These are phyloP conservation scores for Ziziphus jujuba DNA, from an alignment of 306 rosid genomes.

Conservation along the genomic window DNA sequence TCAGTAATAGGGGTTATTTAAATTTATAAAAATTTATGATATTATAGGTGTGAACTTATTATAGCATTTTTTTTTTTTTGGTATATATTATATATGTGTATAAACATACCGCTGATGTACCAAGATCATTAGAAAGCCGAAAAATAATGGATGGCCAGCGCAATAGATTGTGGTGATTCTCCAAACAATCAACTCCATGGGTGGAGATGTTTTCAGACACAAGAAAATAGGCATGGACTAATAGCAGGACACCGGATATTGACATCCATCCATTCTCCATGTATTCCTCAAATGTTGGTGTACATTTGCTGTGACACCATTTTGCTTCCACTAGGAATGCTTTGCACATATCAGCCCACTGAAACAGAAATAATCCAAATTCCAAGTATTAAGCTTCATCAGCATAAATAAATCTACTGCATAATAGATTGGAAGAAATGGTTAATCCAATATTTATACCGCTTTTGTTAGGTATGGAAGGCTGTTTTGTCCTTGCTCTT, in stretches of 20 bases:
- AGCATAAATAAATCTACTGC: not conserved
- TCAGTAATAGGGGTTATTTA: no score
- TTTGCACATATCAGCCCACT: conserved; percentile 59
- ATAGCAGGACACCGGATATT: conserved; percentile 29
- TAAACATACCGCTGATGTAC: conserved; percentile 38
- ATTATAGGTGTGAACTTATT: no score
- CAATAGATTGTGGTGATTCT: conserved; percentile 32
- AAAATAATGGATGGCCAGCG: conserved; percentile 43
- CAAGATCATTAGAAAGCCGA: conserved; percentile 60
- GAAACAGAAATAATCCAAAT: not conserved
- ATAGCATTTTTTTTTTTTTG: no score
- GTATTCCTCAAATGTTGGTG: conserved; percentile 46
- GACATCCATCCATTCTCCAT: conserved; percentile 52
- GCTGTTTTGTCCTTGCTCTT: conserved; percentile 33
- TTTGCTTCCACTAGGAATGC: conserved; percentile 54
- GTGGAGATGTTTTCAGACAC: conserved; percentile 33
- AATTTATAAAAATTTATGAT: no score
- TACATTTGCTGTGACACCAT: conserved; percentile 34
- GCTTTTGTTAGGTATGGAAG: conserved; percentile 51
- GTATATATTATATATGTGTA: no score
- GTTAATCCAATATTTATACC: conserved; percentile 27
- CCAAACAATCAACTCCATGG: conserved; percentile 32
- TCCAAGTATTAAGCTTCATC: not conserved
- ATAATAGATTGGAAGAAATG: not conserved
- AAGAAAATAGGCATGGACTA: conserved; percentile 43